phyloP scores from a whole-genome alignment of 164 flowering plant species.

The Warburgia ugandensis region DNA sequence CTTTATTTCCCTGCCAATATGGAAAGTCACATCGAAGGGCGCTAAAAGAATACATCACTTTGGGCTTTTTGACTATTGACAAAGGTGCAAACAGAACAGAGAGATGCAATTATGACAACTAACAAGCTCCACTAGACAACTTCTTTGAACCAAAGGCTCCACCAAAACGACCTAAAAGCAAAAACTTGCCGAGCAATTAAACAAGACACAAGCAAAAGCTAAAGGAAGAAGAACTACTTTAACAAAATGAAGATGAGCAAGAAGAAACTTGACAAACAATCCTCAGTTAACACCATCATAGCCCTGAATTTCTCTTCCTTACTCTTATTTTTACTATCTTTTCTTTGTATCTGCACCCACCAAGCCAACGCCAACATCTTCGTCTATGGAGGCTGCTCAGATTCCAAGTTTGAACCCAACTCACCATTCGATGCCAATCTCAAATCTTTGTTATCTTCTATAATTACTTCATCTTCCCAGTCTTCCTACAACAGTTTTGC shows the following conservation, averaged over 20 bases:
- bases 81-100: slow-evolving; percentile 11
- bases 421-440: slow-evolving; percentile 55
- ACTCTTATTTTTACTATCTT: slow-evolving; percentile 17
- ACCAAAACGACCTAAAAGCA: no score
- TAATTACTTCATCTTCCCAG: slow-evolving; percentile 46
- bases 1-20: no score
- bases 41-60: neutral
- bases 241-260: slow-evolving; percentile 36
- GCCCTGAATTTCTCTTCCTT: slow-evolving; percentile 17
- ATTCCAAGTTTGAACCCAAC: slow-evolving; percentile 51
- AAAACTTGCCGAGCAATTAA: slow-evolving; percentile 13
- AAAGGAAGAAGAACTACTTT: no score
- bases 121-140: no score
- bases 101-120: no score
- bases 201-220: slow-evolving; percentile 6
- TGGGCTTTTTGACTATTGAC: neutral
- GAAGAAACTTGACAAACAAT: slow-evolving; percentile 27
- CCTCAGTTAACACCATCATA: slow-evolving; percentile 15
- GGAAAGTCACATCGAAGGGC: no score
- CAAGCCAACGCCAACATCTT: slow-evolving; percentile 30
- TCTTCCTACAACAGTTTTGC: slow-evolving; percentile 49
- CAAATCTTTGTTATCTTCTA: slow-evolving; percentile 57
- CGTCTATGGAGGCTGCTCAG: slow-evolving; percentile 82
- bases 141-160: no score
- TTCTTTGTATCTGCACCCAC: slow-evolving; percentile 8